phyloP scores from a whole-genome alignment of 441 rosid genomes.

The Euphorbia schlechtendalii region DNA sequence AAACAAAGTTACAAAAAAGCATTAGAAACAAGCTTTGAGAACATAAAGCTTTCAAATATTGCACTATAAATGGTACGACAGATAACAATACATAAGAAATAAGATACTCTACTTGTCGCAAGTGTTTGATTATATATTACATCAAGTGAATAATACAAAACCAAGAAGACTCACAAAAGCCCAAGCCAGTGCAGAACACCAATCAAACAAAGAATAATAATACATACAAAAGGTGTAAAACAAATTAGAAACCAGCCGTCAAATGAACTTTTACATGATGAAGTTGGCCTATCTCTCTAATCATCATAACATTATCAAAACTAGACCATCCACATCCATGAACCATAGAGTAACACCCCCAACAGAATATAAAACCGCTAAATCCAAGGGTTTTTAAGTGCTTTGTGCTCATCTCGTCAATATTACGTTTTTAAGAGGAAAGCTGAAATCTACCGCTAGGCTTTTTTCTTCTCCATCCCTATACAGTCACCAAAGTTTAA shows the following conservation, averaged over 20 bases:
- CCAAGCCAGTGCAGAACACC: conserved; percentile 18
- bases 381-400: conserved; percentile 4
- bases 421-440: conserved; percentile 39
- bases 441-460: conserved; percentile 82
- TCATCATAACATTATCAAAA: conserved; percentile 18
- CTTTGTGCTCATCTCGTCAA: conserved; percentile 14
- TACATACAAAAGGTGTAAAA: conserved; percentile 34
- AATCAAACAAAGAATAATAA: conserved; percentile 30
- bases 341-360: conserved; percentile 17
- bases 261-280: conserved; percentile 20
- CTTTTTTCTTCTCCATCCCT: conserved; percentile 96
- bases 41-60: neutral
- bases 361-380: conserved; percentile 14
- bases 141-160: conserved; percentile 23
- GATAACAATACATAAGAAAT: neutral
- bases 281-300: conserved; percentile 18
- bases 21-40: neutral
- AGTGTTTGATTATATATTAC: conserved; percentile 25
- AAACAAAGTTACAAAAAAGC: neutral
- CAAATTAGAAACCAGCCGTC: conserved; percentile 19
- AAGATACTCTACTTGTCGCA: conserved; percentile 11
- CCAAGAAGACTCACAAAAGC: conserved; percentile 20
- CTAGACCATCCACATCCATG: conserved; percentile 25
- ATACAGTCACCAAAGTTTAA: conserved; percentile 13
- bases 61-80: neutral